A percentile compares a stretch with the other conserved stretches of the same genome.
Evolutionary conservation across 2,329 filamentous ascomycete species (phyloP).

Genomic region (Hymenoscyphus repandus): DNA sequence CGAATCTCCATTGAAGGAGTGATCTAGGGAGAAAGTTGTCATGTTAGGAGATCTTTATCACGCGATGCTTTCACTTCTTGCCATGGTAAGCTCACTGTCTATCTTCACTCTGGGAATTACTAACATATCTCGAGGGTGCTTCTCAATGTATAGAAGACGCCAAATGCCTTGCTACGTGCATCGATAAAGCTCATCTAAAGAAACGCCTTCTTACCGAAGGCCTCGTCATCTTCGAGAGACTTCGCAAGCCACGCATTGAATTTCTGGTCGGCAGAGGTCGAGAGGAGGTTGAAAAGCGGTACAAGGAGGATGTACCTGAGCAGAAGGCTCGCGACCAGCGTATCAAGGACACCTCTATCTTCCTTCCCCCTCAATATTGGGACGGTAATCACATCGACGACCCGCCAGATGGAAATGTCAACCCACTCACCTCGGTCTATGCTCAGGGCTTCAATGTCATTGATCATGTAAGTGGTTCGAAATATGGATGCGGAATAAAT

Average conservation of each 20-base stretch:
- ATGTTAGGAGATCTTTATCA: constrained; percentile 1
- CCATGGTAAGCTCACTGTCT: background rate
- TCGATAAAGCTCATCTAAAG: background rate
- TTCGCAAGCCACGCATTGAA: constrained; percentile 4
- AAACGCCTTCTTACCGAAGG: background rate
- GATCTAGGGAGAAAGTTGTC: background rate
- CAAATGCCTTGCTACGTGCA: background rate
- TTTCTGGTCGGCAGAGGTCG: background rate
- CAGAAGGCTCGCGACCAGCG: background rate
- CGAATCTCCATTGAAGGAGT: background rate
- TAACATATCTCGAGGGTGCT: background rate
- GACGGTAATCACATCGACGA: constrained; percentile 4
- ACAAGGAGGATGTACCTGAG: background rate
- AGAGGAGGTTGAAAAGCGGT: background rate
- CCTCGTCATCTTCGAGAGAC: background rate
- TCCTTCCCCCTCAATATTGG: background rate
- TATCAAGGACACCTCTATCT: background rate
- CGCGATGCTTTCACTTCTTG: background rate
- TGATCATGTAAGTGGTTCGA: constrained; percentile 3
- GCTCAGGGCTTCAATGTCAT: background rate
- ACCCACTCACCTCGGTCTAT: background rate
- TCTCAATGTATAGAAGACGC: constrained; percentile 5
- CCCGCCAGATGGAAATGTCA: background rate
- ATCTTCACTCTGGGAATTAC: background rate
- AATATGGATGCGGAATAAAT: background rate